phyloP scores from a whole-genome alignment of 179 eudicot species.

The Beta lomatogona region DNA sequence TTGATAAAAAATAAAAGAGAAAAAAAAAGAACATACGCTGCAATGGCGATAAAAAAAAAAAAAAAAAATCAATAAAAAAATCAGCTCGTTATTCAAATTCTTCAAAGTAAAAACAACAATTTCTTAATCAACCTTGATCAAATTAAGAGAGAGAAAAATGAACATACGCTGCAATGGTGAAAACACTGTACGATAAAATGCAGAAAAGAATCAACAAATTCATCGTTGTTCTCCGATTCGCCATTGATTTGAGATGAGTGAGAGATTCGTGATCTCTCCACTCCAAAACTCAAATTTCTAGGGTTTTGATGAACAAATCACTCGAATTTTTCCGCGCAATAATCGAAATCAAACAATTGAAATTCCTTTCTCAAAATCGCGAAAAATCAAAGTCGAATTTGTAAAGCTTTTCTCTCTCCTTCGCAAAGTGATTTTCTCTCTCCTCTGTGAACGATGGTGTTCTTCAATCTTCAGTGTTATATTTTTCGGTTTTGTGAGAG shows the following conservation, averaged over 20 bases:
- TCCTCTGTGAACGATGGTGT: conserved; percentile 1
- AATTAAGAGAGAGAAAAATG: conserved; percentile 5
- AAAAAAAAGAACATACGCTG: conserved; percentile 56
- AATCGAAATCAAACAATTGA: neutral
- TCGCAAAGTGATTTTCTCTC: neutral
- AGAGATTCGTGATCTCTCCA: conserved; percentile 39
- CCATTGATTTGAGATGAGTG: conserved; percentile 40
- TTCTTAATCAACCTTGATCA: neutral
- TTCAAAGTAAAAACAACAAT: neutral
- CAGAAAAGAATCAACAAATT: conserved; percentile 52
- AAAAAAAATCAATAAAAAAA: neutral
- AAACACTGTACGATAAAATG: conserved; percentile 44
- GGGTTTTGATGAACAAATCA: conserved; percentile 19
- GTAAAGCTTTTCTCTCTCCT: neutral
- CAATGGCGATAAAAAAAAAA: conserved; percentile 31
- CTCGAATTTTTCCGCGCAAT: neutral
- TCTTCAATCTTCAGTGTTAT: neutral
- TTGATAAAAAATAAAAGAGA: conserved; percentile 6
- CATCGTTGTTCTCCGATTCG: conserved; percentile 44
- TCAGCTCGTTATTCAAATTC: conserved; percentile 24
- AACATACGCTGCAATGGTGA: conserved; percentile 78
- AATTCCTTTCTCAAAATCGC: neutral
- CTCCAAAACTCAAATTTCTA: conserved; percentile 5
- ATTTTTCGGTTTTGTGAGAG: neutral
- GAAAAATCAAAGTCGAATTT: neutral